A percentile compares a stretch with the other conserved stretches of the same genome.
phyloP scores from a whole-genome alignment of 345 rosid species.

The Mallotus nudiflorus region DNA sequence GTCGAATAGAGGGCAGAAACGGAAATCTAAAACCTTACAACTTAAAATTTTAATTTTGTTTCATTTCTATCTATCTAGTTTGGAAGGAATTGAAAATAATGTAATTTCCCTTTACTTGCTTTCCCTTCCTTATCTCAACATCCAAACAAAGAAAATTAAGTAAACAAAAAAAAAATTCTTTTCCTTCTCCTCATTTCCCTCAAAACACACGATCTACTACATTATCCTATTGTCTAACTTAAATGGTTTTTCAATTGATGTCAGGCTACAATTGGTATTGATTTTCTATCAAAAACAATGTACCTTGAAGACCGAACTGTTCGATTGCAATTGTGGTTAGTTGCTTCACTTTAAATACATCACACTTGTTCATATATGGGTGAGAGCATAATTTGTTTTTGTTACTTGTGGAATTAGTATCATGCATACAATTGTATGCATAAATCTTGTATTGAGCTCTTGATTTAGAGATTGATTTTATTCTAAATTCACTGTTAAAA shows the following conservation, averaged over 20 bases:
- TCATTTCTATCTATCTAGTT: too few species aligned
- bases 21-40: too few species aligned
- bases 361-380: too few species aligned
- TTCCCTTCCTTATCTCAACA: too few species aligned
- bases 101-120: too few species aligned
- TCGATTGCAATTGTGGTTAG: constrained; percentile 24
- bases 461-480: neutral
- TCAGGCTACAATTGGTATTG: constrained; percentile 26
- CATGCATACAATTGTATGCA: neutral
- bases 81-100: too few species aligned
- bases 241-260: constrained; percentile 1
- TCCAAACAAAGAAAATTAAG: too few species aligned
- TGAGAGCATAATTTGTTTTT: neutral
- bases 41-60: too few species aligned
- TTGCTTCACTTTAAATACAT: neutral
- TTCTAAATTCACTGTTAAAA: neutral
- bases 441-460: neutral
- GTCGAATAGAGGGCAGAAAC: too few species aligned
- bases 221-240: constrained; percentile 6
- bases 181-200: too few species aligned
- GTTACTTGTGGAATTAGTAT: neutral
- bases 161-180: too few species aligned
- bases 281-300: constrained; percentile 26
- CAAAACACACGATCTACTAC: too few species aligned
- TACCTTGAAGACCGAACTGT: constrained; percentile 23